These are phyloP conservation scores for Austroboletus olivaceoglutinosus DNA, from an alignment of 1,284 basidiomycete genomes.

Conservation along the genomic window DNA sequence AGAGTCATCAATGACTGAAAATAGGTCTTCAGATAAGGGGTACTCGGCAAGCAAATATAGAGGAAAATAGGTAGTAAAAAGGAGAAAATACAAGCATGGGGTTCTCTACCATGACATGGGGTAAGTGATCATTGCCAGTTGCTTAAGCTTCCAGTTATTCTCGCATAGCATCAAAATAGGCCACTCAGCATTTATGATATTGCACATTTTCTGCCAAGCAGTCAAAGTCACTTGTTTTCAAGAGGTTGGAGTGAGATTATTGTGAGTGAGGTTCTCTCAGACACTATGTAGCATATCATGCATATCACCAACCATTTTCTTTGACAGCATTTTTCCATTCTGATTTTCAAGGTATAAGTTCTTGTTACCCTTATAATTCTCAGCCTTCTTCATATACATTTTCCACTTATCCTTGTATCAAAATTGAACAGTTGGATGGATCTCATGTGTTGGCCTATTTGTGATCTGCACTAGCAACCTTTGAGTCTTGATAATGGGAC, in stretches of 20 bases:
- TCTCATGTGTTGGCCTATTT: background rate
- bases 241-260: background rate
- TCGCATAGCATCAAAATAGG: background rate
- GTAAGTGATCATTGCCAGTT: background rate
- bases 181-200: background rate
- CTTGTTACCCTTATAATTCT: background rate
- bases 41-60: no score
- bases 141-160: background rate
- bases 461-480: background rate
- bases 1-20: no score
- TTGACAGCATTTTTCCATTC: background rate
- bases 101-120: no score
- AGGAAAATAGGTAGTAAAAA: no score
- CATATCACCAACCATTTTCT: background rate
- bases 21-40: no score
- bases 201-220: background rate
- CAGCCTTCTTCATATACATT: background rate
- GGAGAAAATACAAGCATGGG: no score
- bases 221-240: background rate
- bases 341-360: background rate
- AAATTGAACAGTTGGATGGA: background rate
- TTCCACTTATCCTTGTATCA: background rate
- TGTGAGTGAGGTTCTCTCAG: background rate
- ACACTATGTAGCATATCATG: background rate
- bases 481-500: no score